These are phyloP conservation scores for Anethum foeniculum DNA, from an alignment of 140 eudicot genomes.

Conservation along the genomic window DNA sequence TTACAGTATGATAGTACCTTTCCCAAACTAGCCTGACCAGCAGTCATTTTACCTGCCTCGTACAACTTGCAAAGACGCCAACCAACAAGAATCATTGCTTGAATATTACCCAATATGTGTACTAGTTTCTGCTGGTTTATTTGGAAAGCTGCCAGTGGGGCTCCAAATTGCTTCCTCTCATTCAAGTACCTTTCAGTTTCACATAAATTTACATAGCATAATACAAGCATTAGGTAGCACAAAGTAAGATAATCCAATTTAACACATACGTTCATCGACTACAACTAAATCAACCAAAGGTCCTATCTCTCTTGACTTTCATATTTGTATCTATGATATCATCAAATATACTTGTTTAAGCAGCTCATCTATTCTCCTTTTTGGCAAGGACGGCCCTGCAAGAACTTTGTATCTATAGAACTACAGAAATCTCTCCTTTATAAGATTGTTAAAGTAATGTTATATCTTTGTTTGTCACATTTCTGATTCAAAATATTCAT, in stretches of 20 bases:
- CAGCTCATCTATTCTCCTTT: background rate
- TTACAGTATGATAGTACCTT: constrained; percentile 40
- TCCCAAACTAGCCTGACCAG: constrained; percentile 97
- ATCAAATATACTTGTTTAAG: background rate
- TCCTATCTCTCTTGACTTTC: background rate
- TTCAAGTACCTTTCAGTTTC: constrained; percentile 51
- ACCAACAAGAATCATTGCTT: constrained; percentile 86
- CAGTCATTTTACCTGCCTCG: constrained; percentile 92
- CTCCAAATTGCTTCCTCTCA: constrained; percentile 98
- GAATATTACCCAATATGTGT: constrained; percentile 80
- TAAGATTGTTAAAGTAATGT: background rate
- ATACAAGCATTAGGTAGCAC: background rate
- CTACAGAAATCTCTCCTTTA: background rate
- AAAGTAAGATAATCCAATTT: background rate
- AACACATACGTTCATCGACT: background rate
- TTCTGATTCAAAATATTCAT: background rate
- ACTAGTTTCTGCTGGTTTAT: constrained; percentile 87
- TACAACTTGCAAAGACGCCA: constrained; percentile 98
- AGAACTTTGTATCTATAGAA: background rate
- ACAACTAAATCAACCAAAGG: background rate
- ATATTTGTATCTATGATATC: background rate
- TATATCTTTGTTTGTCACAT: background rate
- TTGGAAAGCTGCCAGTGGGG: constrained; percentile 97
- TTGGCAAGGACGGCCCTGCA: background rate
- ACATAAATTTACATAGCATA: background rate